Conservation (phyloP, 2,329 filamentous ascomycete genomes). For the Sporothrix pallida region DNA sequence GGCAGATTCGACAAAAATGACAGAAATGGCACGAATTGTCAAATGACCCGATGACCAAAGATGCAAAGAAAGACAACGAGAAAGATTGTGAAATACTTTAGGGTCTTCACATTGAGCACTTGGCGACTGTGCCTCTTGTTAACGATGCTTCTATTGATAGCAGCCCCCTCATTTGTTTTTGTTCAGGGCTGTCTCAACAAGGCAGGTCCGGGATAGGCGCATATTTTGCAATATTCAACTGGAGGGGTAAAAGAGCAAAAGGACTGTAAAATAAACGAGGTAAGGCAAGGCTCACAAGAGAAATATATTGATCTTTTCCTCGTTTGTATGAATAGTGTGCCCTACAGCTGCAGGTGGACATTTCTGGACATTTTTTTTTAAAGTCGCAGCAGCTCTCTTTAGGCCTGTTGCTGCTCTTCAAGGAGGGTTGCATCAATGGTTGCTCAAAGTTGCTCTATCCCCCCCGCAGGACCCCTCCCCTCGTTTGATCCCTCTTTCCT, state of each 20-base stretch:
- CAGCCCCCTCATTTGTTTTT: not conserved
- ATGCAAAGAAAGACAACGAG: not conserved
- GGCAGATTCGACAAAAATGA: constrained; percentile 24
- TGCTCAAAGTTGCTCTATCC: not conserved
- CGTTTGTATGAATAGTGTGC: not conserved
- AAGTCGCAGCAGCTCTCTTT: not conserved
- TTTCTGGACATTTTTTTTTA: not conserved
- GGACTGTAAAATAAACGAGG: not conserved
- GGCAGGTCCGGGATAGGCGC: constrained; percentile 23
- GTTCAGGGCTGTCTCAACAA: not conserved
- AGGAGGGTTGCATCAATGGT: constrained; percentile 24
- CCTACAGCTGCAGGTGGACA: constrained; percentile 10
- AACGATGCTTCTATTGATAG: constrained; percentile 11
- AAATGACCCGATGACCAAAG: not conserved
- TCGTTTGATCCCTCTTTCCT: constrained; percentile 3
- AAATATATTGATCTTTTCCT: not conserved
- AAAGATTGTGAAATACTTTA: not conserved
- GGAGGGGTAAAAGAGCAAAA: not conserved
- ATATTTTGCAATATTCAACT: not conserved
- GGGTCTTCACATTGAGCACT: too few species aligned
- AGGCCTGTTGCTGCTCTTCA: not conserved
- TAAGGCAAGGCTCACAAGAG: not conserved
- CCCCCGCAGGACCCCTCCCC: constrained; percentile 13
- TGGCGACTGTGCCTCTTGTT: not conserved
- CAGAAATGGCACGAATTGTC: not conserved